Percentiles rank a stretch among this genome's conserved stretches.
Evolutionary conservation across 371 early-diverging fungal species (phyloP).

Genomic region (Syncephalastrum sp.): DNA sequence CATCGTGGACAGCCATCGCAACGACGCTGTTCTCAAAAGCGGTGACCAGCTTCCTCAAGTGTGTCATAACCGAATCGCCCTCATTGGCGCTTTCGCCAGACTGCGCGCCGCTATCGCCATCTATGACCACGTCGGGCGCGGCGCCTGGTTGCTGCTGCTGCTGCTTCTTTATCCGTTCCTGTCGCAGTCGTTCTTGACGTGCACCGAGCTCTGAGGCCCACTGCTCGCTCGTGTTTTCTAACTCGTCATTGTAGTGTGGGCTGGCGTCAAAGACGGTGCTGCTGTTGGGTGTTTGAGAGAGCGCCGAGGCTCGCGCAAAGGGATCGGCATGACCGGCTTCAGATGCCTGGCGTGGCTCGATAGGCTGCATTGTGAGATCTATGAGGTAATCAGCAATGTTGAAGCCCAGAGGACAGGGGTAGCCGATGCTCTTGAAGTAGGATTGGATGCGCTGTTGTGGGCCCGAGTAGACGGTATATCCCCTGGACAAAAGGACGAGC

Average conservation of each 20-base stretch:
- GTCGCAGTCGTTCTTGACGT: conserved; percentile 20
- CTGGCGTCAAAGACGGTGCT: conserved; percentile 12
- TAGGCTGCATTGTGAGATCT: conserved; percentile 73
- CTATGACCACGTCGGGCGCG: conserved; percentile 24
- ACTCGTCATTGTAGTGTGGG: conserved; percentile 19
- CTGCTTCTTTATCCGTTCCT: conserved; percentile 18
- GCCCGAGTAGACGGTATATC: conserved; percentile 83
- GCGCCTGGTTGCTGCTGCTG: conserved; percentile 9
- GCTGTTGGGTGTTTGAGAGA: background rate
- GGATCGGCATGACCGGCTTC: background rate
- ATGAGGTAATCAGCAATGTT: conserved; percentile 92
- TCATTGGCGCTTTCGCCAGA: conserved; percentile 6
- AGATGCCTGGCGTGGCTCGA: conserved; percentile 17
- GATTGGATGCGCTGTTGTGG: conserved; percentile 44
- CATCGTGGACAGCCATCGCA: conserved; percentile 36
- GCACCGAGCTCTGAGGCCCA: conserved; percentile 40
- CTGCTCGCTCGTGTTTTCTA: conserved; percentile 43
- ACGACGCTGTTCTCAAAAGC: conserved; percentile 48
- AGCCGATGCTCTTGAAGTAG: conserved; percentile 71
- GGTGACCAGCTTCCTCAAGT: conserved; percentile 44
- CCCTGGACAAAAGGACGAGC: conserved; percentile 83
- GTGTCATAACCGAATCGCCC: conserved; percentile 36
- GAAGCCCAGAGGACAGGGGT: conserved; percentile 85
- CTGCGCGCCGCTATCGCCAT: conserved; percentile 11
- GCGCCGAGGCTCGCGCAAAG: background rate